A percentile compares a stretch with the other conserved stretches of the same genome.
These are phyloP conservation scores for Clitopilus hobsonii DNA, from an alignment of 768 basidiomycete genomes.

Conservation along the genomic window DNA sequence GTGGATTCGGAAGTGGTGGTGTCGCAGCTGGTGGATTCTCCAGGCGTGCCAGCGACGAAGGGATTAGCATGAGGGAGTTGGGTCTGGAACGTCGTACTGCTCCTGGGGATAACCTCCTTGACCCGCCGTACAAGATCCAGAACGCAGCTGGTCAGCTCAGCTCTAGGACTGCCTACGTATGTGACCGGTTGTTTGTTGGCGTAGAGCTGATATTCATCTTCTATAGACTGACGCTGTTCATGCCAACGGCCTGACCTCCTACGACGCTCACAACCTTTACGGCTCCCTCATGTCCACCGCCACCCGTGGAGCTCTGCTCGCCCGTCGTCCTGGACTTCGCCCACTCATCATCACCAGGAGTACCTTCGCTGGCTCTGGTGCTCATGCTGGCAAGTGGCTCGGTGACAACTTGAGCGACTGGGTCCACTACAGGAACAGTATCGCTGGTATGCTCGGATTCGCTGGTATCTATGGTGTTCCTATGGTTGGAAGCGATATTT, in stretches of 20 bases:
- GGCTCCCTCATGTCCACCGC: slow-evolving; percentile 69
- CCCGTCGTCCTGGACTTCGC: slow-evolving; percentile 54
- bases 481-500: slow-evolving; percentile 76
- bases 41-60: no score
- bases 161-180: slow-evolving; percentile 48
- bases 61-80: background rate
- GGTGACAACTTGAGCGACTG: slow-evolving; percentile 62
- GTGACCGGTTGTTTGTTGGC: slow-evolving; percentile 11
- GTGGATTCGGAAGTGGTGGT: background rate
- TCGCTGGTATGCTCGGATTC: slow-evolving; percentile 65
- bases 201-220: background rate
- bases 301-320: slow-evolving; percentile 57
- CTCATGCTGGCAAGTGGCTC: slow-evolving; percentile 69
- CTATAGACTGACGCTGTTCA: slow-evolving; percentile 41
- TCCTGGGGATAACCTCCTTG: slow-evolving; percentile 30
- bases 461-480: slow-evolving; percentile 63
- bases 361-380: slow-evolving; percentile 66
- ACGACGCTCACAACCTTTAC: slow-evolving; percentile 63
- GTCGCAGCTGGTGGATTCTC: background rate
- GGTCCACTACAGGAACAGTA: slow-evolving; percentile 54
- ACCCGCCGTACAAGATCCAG: slow-evolving; percentile 56
- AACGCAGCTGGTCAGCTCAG: slow-evolving; percentile 53
- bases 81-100: slow-evolving; percentile 12
- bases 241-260: slow-evolving; percentile 54
- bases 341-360: slow-evolving; percentile 70